These are phyloP conservation scores for Cyberlindnera petersonii DNA, from an alignment of 805 yeast species.

Conservation along the genomic window DNA sequence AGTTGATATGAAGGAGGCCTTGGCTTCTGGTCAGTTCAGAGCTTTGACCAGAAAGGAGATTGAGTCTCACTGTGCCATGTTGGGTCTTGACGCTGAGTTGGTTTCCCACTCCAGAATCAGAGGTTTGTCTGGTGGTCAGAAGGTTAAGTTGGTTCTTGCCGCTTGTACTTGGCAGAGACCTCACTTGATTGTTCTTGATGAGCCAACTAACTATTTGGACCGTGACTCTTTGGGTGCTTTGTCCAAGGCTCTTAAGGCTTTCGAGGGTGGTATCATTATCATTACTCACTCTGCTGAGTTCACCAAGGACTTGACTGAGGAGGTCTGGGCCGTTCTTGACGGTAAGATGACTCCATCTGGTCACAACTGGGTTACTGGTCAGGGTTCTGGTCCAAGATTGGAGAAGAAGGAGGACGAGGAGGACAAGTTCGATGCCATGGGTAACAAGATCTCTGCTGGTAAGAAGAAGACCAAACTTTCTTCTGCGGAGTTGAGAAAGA, in stretches of 20 bases:
- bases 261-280: constrained; percentile 99
- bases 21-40: constrained; percentile 99
- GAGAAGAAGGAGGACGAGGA: constrained; percentile 95
- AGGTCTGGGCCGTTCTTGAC: constrained; percentile 99
- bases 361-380: constrained; percentile 99
- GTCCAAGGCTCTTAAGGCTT: constrained; percentile 96
- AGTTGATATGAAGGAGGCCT: constrained; percentile 99
- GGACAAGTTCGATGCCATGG: constrained; percentile 99
- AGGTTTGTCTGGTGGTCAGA: constrained; percentile 99
- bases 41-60: constrained; percentile 99
- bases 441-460: constrained; percentile 96
- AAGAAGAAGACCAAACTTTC: constrained; percentile 97
- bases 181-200: constrained; percentile 98
- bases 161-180: constrained; percentile 99
- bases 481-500: constrained; percentile 99
- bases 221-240: constrained; percentile 99
- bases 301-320: constrained; percentile 99
- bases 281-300: constrained; percentile 99
- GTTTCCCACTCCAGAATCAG: constrained; percentile 99
- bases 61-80: constrained; percentile 96
- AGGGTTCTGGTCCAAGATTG: constrained; percentile 99
- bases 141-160: constrained; percentile 98
- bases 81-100: constrained; percentile 98
- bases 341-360: constrained; percentile 99
- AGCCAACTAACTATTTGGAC: constrained; percentile 99